Evolutionary conservation across 371 early-diverging fungal genomes (phyloP).

Genomic region (Mortierella sp.): DNA sequence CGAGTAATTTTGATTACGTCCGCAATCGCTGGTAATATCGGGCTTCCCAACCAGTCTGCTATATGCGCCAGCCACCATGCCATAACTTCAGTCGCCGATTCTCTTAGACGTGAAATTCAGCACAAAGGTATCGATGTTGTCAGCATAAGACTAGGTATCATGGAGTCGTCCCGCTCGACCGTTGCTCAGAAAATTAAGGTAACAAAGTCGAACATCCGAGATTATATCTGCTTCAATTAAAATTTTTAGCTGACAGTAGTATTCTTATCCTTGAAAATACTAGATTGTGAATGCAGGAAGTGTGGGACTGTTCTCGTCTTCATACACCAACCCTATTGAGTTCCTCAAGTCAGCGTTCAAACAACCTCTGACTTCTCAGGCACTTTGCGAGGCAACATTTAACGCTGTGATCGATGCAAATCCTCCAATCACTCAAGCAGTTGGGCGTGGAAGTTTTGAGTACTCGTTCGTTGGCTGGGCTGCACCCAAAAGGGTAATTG

Average conservation of each 20-base stretch:
- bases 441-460: background rate
- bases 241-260: background rate
- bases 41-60: background rate
- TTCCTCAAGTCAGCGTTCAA: background rate
- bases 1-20: conserved; percentile 4
- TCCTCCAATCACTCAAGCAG: background rate
- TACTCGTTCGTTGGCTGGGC: conserved; percentile 6
- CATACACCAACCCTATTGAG: background rate
- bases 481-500: background rate
- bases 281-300: background rate
- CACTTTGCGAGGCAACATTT: background rate
- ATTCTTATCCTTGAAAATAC: background rate
- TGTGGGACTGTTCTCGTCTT: background rate
- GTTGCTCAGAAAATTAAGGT: background rate
- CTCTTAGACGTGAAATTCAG: conserved; percentile 1
- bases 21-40: background rate
- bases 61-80: conserved; percentile 3
- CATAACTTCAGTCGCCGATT: background rate
- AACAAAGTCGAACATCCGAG: no score
- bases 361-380: background rate
- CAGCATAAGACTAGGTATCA: background rate
- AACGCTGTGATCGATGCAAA: background rate
- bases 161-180: background rate
- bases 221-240: no score
- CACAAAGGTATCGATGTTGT: conserved; percentile 1